Evolutionary conservation across 2,329 filamentous ascomycete species (phyloP), one percentile per base, ranked within the genome.

Genomic region (Ceratocystiopsis sp.): DNA sequence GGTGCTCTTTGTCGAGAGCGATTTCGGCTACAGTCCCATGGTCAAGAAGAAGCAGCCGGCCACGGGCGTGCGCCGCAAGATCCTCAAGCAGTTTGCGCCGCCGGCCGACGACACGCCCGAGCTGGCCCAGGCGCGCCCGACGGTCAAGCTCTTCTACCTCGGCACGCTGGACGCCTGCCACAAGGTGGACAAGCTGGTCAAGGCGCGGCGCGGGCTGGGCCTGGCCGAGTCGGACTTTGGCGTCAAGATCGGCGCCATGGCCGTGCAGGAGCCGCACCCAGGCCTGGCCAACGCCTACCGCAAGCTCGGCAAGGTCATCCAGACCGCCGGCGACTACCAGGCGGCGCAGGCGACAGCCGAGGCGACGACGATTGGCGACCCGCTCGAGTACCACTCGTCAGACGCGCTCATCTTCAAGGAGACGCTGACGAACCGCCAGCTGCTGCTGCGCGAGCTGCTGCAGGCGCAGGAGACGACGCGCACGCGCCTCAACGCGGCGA

Each of bases 401-500:
- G 91, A 98, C 60, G 84, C 91, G 38, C 93, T 95, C 57, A 93
- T 96, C 53, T 91, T 96, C 51, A 98, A 98, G 61, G 91, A 98
- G 59, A 94, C 87, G 12, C 72, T 98, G 49, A 98, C 91, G 4
- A 98, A 98, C 64, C 83, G 91, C 13, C 91, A 98, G 62, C 94
- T 98, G 49, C 73, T 98, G 17, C 80, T 94, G 37, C 85, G 91
- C 46, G 91, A 98, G 56, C 78, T 96, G 46, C 65, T 93, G 21
- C 85, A 95, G 61, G 87, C 91, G 1, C 87, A 96, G 58, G 83
- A 93, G 57, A 69, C 69, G 18, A 86, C 87, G 1, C 78, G 83
- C 49, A 84, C 76, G 60, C 91, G 86, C 59, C 74, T 91, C 35
- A 77, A 79, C 49, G 84, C 87, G 1, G 86, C 87, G 1, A 87